Conservation (phyloP, 768 basidiomycete species). For the Suillus subalutaceus region DNA sequence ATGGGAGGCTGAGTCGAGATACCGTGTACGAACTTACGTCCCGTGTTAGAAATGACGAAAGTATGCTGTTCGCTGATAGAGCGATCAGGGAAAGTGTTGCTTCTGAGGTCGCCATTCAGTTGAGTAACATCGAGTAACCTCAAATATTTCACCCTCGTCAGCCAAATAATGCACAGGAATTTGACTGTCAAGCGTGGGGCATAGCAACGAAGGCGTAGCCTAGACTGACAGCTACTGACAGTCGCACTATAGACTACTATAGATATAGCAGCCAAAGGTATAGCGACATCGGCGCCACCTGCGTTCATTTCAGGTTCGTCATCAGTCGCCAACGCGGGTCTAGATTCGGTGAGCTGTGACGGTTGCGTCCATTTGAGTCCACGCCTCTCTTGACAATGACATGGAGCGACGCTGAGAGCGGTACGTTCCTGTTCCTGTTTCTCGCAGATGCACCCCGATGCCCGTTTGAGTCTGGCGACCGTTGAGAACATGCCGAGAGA, state of each 20-base stretch:
- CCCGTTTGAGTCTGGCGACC: neutral
- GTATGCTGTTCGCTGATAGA: neutral
- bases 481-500: neutral
- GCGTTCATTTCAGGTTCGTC: neutral
- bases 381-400: neutral
- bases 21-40: neutral
- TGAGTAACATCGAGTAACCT: neutral
- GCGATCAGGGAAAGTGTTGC: neutral
- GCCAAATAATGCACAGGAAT: neutral
- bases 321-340: neutral
- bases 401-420: neutral
- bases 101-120: neutral
- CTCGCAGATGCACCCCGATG: neutral
- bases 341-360: neutral
- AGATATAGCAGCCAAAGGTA: neutral
- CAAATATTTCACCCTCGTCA: neutral
- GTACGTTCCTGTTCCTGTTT: neutral
- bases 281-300: neutral
- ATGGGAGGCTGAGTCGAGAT: neutral
- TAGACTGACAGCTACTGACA: neutral
- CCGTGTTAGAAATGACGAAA: neutral
- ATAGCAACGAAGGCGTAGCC: neutral
- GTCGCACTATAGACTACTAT: neutral
- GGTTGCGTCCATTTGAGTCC: neutral
- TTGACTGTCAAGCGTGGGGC: neutral